These are phyloP conservation scores for Leishmania tropica DNA, from an alignment of 208 protist genomes.

Conservation along the genomic window DNA sequence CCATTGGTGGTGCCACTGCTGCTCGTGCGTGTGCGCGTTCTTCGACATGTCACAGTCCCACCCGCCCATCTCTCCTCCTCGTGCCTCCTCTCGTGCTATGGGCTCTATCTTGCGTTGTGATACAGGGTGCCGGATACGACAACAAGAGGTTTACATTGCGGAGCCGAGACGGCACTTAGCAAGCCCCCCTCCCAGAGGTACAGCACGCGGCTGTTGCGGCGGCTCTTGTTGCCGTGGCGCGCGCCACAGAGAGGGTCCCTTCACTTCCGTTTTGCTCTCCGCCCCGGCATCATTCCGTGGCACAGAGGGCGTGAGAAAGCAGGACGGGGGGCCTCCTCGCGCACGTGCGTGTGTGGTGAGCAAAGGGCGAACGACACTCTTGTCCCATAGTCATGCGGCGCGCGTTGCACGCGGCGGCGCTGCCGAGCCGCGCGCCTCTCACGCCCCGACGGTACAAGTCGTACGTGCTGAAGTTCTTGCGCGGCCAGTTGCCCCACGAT, in stretches of 20 bases:
- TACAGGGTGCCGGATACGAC: background rate
- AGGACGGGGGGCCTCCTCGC: background rate
- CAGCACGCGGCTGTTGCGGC: background rate
- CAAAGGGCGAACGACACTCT: background rate
- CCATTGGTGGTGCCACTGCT: background rate
- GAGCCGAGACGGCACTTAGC: background rate
- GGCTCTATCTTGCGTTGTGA: background rate
- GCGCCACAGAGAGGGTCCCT: background rate
- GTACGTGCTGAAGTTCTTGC: constrained; percentile 84
- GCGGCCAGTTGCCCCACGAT: constrained; percentile 76
- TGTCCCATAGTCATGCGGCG: background rate
- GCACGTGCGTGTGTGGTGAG: background rate
- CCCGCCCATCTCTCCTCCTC: background rate
- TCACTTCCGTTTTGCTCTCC: background rate
- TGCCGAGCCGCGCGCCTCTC: constrained; percentile 1
- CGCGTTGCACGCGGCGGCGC: constrained; percentile 1
- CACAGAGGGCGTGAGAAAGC: background rate
- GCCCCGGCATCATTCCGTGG: background rate
- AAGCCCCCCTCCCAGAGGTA: background rate
- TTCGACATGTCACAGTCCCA: background rate
- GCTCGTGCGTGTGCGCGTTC: background rate
- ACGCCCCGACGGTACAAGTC: constrained; percentile 45
- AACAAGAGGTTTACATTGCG: background rate
- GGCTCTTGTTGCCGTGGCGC: background rate
- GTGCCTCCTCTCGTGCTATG: background rate